phyloP scores from a whole-genome alignment of 2,329 filamentous ascomycete genomes.

The Didymella pinodella region DNA sequence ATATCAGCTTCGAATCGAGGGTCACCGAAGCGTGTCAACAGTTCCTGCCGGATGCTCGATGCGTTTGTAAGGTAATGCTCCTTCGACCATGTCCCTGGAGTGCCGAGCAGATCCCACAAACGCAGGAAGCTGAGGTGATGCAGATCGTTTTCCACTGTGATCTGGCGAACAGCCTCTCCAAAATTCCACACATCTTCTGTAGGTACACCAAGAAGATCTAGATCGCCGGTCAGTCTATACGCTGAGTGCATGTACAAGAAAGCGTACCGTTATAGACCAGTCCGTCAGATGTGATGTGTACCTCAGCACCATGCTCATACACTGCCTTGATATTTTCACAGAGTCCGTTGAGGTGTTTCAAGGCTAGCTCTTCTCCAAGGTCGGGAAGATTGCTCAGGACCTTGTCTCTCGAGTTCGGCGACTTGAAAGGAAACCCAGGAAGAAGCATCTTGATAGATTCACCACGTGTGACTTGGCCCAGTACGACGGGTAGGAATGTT shows the following conservation, averaged over 20 bases:
- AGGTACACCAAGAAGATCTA: slow-evolving; percentile 54
- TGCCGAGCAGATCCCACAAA: slow-evolving; percentile 31
- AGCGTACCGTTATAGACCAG: slow-evolving; percentile 51
- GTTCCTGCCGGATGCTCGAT: slow-evolving; percentile 34
- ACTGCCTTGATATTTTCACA: slow-evolving; percentile 52
- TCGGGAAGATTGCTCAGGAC: slow-evolving; percentile 60
- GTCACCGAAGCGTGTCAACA: slow-evolving; percentile 36
- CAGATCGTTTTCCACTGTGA: slow-evolving; percentile 27
- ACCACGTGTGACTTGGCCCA: slow-evolving; percentile 28
- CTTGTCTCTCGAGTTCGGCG: slow-evolving; percentile 63
- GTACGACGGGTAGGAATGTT: slow-evolving; percentile 32
- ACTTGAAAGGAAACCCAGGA: slow-evolving; percentile 70
- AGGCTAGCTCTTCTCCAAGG: slow-evolving; percentile 54
- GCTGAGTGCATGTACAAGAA: too few relatives aligned
- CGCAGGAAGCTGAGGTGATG: slow-evolving; percentile 32
- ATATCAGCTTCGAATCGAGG: slow-evolving; percentile 42
- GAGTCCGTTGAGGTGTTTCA: slow-evolving; percentile 54
- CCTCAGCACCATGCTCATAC: slow-evolving; percentile 52
- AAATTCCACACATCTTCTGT: slow-evolving; percentile 55
- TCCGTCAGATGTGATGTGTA: slow-evolving; percentile 56
- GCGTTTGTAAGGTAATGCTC: slow-evolving; percentile 38
- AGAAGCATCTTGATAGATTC: slow-evolving; percentile 49
- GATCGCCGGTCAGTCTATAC: not conserved
- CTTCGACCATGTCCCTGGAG: slow-evolving; percentile 29
- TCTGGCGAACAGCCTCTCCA: slow-evolving; percentile 30